Base-by-base conservation (phyloP, 768 basidiomycete genomes). In the Polyporus arcularius region DNA sequence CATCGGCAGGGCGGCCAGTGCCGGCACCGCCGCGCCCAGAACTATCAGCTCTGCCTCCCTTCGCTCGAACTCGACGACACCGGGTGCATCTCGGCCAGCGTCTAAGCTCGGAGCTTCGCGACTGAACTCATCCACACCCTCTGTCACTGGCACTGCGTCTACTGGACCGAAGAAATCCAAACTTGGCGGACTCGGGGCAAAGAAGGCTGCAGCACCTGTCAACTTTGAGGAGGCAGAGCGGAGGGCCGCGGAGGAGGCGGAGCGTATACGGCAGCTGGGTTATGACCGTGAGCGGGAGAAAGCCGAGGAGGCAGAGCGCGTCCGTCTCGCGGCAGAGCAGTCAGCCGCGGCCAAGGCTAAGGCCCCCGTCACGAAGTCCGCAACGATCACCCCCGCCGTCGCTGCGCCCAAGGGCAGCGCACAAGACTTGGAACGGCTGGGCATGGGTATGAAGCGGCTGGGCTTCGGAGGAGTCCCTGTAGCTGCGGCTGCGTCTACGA, bases 211-310 rank as follows among this genome's bases (percentile, higher is more conserved):
- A 7, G 73, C 83, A 3, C 83, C 90, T 1, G 87, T 98, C 65
- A 88, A 98, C 75, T 99, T 99, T 72, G 97, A 90, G 18, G 94
- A 94, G 67, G 97, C 94, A 0, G 96, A 98, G 73, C 80, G 89
- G 31, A 90, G 89, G 66, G 97, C 97, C 0, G 71, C 83, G 30
- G 96, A 94, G 69, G 97, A 98, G 72, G 95, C 94, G 28, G 96
- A 96, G 74, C 82, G 94, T 58, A 85, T 95, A 72, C 90, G 92
- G 72, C 87, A 95, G 66, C 82, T 97, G 16, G 96, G 96, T 0
- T 97, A 98, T 70, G 94, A 97, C 71, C 83, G 91, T 18, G 83
- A 88, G 69, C 79, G 85, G 42, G 93, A 97, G 72, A 91, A 90
- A 68, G 88, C 87, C 21, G 94, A 95, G 70, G 91, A 89, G 65